A percentile compares a stretch with the other conserved stretches of the same genome.
These are phyloP conservation scores for Knufia petricola DNA, from an alignment of 2,329 filamentous ascomycete genomes.

Conservation along the genomic window DNA sequence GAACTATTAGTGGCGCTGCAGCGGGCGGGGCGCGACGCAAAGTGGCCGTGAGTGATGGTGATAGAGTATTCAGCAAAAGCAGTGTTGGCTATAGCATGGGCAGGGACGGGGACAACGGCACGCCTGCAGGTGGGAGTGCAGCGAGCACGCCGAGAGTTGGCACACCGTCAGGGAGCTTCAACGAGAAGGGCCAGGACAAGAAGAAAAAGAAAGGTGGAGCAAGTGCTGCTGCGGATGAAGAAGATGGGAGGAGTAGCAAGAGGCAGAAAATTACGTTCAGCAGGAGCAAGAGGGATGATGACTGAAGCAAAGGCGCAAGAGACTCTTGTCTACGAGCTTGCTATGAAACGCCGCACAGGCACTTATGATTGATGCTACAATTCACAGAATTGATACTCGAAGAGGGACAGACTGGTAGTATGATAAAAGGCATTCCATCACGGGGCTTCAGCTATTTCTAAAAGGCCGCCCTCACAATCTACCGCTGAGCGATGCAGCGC, in stretches of 20 bases:
- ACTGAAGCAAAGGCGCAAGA: too few species aligned
- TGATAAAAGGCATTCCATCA: too few species aligned
- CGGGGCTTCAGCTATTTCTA: too few species aligned
- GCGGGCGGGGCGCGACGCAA: conserved; percentile 32
- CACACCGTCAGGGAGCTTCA: conserved; percentile 34
- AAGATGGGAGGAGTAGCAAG: conserved; percentile 23
- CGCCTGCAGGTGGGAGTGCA: conserved; percentile 25
- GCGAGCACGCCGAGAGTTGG: conserved; percentile 39
- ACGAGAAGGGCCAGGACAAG: conserved; percentile 35
- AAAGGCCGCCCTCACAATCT: too few species aligned
- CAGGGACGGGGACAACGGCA: conserved; percentile 17
- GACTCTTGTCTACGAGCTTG: too few species aligned
- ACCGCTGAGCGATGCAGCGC: too few species aligned
- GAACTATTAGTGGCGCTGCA: conserved; percentile 25
- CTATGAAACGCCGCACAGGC: too few species aligned
- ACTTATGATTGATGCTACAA: too few species aligned
- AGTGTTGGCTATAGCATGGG: conserved; percentile 37
- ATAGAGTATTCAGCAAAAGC: conserved; percentile 40
- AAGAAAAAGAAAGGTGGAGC: conserved; percentile 30
- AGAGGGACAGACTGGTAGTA: too few species aligned
- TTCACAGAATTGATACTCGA: too few species aligned
- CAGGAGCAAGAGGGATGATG: conserved; percentile 20
- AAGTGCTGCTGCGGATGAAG: conserved; percentile 30
- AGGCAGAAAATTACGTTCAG: conserved; percentile 22
- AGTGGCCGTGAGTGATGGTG: conserved; percentile 35